These are phyloP conservation scores for Globisporangium ultimum DNA, from an alignment of 352 stramenopile genomes.

Conservation along the genomic window DNA sequence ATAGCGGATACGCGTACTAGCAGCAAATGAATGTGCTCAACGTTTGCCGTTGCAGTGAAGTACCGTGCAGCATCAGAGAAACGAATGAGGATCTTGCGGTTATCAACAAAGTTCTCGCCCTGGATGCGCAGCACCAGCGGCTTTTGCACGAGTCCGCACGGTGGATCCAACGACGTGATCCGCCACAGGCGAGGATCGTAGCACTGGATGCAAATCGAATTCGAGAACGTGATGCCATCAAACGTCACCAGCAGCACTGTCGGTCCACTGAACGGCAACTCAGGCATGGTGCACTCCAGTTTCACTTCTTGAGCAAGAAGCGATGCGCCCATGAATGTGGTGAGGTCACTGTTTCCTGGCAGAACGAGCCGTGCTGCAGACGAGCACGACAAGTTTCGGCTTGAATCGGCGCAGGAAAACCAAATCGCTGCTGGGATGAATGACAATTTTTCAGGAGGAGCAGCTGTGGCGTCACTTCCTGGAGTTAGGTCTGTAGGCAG, in stretches of 20 bases:
- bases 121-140: constrained; percentile 33
- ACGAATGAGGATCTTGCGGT: constrained; percentile 51
- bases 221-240: constrained; percentile 56
- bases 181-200: constrained; percentile 61
- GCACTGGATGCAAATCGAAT: constrained; percentile 60
- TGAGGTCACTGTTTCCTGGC: constrained; percentile 9
- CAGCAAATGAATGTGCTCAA: constrained; percentile 51
- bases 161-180: constrained; percentile 36
- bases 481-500: not conserved
- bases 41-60: constrained; percentile 22
- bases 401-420: constrained; percentile 48
- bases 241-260: constrained; percentile 43
- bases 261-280: constrained; percentile 46
- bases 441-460: not conserved
- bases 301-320: constrained; percentile 21
- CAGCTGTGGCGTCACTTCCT: not conserved
- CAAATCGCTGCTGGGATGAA: constrained; percentile 23
- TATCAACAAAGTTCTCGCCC: constrained; percentile 69
- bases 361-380: constrained; percentile 39
- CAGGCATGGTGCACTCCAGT: constrained; percentile 52
- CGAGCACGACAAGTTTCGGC: constrained; percentile 28
- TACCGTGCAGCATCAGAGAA: constrained; percentile 46
- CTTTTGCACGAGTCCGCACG: constrained; percentile 38
- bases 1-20: constrained; percentile 47
- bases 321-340: constrained; percentile 8